A percentile compares a stretch with the other conserved stretches of the same genome.
Conservation (phyloP, 2,329 filamentous ascomycete species). For the Fusarium sp. region DNA sequence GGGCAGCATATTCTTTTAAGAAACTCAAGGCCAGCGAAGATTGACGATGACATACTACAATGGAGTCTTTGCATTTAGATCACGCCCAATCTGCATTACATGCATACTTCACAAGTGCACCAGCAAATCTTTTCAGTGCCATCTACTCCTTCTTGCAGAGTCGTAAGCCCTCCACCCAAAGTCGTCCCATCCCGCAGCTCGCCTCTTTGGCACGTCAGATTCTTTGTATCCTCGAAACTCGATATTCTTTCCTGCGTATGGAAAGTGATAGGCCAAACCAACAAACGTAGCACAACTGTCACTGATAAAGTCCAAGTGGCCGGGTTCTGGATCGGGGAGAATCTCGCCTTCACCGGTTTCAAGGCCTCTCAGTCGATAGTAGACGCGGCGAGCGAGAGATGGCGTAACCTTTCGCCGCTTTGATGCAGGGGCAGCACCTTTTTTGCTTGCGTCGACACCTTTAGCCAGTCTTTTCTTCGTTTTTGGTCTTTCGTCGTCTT, state of each 20-base stretch:
- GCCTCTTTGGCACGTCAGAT: neutral
- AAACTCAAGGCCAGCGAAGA: neutral
- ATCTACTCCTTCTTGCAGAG: neutral
- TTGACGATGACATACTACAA: neutral
- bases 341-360: conserved; percentile 20
- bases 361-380: conserved; percentile 6
- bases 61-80: too few species aligned
- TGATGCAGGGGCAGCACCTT: neutral
- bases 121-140: neutral
- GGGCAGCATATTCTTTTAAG: neutral
- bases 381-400: conserved; percentile 11
- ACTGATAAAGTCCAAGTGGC: conserved; percentile 15
- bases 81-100: neutral
- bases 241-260: neutral
- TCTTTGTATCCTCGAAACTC: conserved; percentile 20
- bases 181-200: neutral
- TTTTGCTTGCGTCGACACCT: neutral
- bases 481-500: neutral
- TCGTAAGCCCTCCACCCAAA: neutral
- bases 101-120: neutral
- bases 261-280: conserved; percentile 12
- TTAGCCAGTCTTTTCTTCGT: neutral
- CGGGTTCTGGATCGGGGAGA: neutral
- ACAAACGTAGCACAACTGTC: conserved; percentile 1
- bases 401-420: conserved; percentile 6